Evolutionary conservation across 2,329 filamentous ascomycete genomes (phyloP), one percentile per base, ranked within the genome.

Genomic region (Pestalotiopsis sp.): DNA sequence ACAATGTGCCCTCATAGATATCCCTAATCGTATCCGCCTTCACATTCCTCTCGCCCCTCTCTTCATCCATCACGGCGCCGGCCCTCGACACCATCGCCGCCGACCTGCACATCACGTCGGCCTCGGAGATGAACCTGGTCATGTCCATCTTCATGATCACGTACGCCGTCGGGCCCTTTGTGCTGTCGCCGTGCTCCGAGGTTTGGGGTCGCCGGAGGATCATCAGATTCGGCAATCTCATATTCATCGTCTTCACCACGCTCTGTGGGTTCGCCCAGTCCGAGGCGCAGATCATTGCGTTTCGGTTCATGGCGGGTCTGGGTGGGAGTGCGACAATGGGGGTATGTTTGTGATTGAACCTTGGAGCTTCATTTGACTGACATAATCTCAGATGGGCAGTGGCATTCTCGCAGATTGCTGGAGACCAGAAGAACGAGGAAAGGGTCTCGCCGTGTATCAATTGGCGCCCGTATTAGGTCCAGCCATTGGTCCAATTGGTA

Each of bases 11-110:
- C 5, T 31, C 6, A 31, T 6, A 65, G 63, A 75, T 78, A 2
- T 81, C 79, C 4, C 71, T 81, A 17, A 76, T 78, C 41, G 80
- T 80, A 31, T 83, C 79, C 0, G 77, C 74, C 66, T 81, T 81
- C 68, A 87, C 86, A 3, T 87, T 89, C 73, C 86, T 89, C 67
- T 88, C 87, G 0, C 86, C 87, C 0, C 83, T 89, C 1, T 84
- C 86, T 0, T 87, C 86, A 0, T 86, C 79, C 4, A 82, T 81
- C 84, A 76, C 87, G 3, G 84, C 86, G 0, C 86, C 86, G 0
- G 85, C 83, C 0, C 74, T 88, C 13, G 71, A 77, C 4, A 76
- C 79, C 6, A 80, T 88, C 25, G 80, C 80, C 1, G 73, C 76
- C 1, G 84, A 87, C n/a, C 78, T 88, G 39, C 68, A 81, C 38